Conservation (phyloP, 495 filamentous ascomycete species). For the Jackrogersella multiformis region DNA sequence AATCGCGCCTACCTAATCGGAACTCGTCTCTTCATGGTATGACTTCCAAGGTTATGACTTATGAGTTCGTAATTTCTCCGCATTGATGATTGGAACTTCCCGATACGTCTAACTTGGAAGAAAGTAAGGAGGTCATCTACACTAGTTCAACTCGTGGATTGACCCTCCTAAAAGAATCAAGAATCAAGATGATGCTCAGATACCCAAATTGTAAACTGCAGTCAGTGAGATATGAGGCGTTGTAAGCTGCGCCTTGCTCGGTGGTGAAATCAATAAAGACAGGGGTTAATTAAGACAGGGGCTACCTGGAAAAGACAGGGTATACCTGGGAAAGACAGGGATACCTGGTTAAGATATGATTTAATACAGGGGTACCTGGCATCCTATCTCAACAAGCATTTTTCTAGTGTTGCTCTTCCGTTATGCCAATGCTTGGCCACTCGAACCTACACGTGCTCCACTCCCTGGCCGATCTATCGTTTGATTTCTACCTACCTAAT, state of each 20-base stretch:
- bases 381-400: conserved; percentile 18
- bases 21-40: not conserved
- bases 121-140: conserved; percentile 7
- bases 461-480: not conserved
- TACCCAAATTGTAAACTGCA: not conserved
- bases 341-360: too few species aligned
- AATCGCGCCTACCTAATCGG: conserved; percentile 1
- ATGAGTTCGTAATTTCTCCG: too few species aligned
- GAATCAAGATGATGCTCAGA: not conserved
- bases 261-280: not conserved
- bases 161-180: too few species aligned
- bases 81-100: too few species aligned
- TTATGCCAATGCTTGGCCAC: conserved; percentile 38
- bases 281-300: conserved; percentile 3
- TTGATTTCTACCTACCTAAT: not conserved
- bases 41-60: too few species aligned
- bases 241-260: conserved; percentile 19
- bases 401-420: conserved; percentile 7
- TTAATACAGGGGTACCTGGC: too few species aligned
- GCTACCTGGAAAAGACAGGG: too few species aligned
- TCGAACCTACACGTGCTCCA: conserved; percentile 36
- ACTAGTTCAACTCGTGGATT: conserved; percentile 7
- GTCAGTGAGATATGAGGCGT: conserved; percentile 18
- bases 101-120: too few species aligned
- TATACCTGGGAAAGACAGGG: too few species aligned